These are phyloP conservation scores for Physocladia obscura DNA, from an alignment of 192 early-diverging fungal species.

Conservation along the genomic window DNA sequence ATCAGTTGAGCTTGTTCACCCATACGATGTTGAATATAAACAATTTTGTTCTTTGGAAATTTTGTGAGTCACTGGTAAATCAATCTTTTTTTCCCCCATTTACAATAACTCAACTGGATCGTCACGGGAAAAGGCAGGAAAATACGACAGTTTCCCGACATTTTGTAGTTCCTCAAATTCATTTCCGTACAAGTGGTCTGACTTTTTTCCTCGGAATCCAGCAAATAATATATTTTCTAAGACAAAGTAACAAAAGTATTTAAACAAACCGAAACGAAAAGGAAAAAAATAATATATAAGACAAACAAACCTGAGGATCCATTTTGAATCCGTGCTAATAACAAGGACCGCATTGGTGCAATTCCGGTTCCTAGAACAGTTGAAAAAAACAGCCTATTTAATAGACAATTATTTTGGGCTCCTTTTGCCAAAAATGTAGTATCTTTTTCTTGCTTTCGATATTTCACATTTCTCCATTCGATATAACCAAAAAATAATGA, in stretches of 20 bases:
- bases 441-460: too few species aligned
- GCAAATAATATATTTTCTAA: constrained; percentile 77
- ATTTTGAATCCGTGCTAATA: constrained; percentile 54
- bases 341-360: constrained; percentile 84
- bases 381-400: not conserved
- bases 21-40: constrained; percentile 78
- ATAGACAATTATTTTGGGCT: too few species aligned
- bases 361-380: constrained; percentile 79
- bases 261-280: not conserved
- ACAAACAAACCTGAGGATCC: constrained; percentile 39
- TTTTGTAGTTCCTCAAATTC: constrained; percentile 61
- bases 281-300: not conserved
- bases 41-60: constrained; percentile 60
- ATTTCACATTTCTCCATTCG: too few species aligned
- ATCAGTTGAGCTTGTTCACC: constrained; percentile 55
- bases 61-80: too few species aligned
- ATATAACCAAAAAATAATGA: too few species aligned
- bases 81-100: too few species aligned
- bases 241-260: constrained; percentile 6
- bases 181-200: constrained; percentile 73
- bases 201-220: constrained; percentile 70
- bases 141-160: constrained; percentile 56
- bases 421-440: too few species aligned
- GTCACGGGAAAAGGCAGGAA: constrained; percentile 87
- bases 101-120: constrained; percentile 35